Evolutionary conservation across 192 early-diverging fungal species (phyloP), one percentile per base, ranked within the genome.

Genomic region (Mortierella alpina): DNA sequence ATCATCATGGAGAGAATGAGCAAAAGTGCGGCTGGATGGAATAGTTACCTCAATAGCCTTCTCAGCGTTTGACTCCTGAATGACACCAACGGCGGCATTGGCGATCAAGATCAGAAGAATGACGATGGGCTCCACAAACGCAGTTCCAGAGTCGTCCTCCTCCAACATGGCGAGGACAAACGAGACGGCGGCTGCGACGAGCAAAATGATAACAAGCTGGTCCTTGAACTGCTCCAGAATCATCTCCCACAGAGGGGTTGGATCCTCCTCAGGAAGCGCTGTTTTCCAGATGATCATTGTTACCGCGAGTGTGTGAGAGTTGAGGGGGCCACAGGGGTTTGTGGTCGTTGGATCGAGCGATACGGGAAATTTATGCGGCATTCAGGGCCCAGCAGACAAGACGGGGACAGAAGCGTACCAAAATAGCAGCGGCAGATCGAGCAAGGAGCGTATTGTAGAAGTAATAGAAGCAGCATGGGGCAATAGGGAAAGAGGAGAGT

Each of bases 161-260:
- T 99, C 98, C 44, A 99, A 85, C 14, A 93, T 85, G 41, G 98
- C 98, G 17, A 99, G 90, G 40, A 94, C 92, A 73, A 99, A 95
- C 44, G 97, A 99, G 20, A 99, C 86, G 14, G 85, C 89, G 47
- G 98, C 98, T 20, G 98, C 96, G 62, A 83, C 86, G 4, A 99
- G 87, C 42, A 99, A 88, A 66, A 99, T 99, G 47, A 99, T 86
- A 31, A 99, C 98, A 47, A 99, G 91, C 83, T 99, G 97, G 88
- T 99, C 98, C 85, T 98, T 88, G 85, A 99, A 99, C 86, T 99
- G 98, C 84, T 96, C 97, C 58, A 96, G 75, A 61, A 99, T 94
- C 68, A 99, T 90, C 73, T 94, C 85, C 93, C 94, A 97, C 6
- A 99, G 84, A 14, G 98, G 96, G 7, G 96, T 98, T 18, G 91